Base-by-base conservation (phyloP, 495 filamentous ascomycete species). In the Podospora sp. region DNA sequence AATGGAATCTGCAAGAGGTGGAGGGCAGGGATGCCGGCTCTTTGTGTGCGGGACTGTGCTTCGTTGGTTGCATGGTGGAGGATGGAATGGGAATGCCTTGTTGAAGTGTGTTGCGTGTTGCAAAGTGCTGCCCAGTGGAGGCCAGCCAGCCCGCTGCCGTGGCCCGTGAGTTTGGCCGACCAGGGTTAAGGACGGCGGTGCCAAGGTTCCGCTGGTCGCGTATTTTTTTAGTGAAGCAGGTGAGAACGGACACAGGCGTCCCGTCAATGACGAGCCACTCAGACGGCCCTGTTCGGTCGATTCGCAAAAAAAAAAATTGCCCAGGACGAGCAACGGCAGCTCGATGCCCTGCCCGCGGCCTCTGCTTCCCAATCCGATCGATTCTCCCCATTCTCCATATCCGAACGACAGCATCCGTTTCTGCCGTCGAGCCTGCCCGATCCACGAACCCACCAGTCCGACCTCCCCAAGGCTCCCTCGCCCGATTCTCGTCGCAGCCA, bases 401-500 rank as follows among this genome's bases (percentile, higher is more conserved):
- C 35, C 29, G 20, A 24, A 26, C 52, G 33, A 65, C 63, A 46
- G 53, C 62, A 56, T 56, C 62, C 49, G 50, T 29, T 21, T 65
- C 63, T 40, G 51, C 55, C 57, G 40, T 57, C n/a, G 61, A 51
- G 20, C 49, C 61, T 36, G 49, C 61, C 46, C 61, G 25, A 63
- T 63, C 60, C 53, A n/a, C 60, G 8, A 29, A 58, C 52, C 29
- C 49, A 68, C 18, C 27, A 66, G 55, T 62, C 62, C 55, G 49
- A 16, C 61, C 25, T 56, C 29, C 61, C 68, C 68, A 62, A 61
- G 59, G 62, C 25, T 36, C 56, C 57, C 33, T 69, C 24, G 46
- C 58, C 57, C 66, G 68, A 64, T 68, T 68, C 63, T 36, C 35
- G 27, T 69, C 51, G 56, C 49, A 50, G 63, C 65, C 35, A 64